Evolutionary conservation across 495 filamentous ascomycete genomes (phyloP).

Genomic region (Viridothelium virens): DNA sequence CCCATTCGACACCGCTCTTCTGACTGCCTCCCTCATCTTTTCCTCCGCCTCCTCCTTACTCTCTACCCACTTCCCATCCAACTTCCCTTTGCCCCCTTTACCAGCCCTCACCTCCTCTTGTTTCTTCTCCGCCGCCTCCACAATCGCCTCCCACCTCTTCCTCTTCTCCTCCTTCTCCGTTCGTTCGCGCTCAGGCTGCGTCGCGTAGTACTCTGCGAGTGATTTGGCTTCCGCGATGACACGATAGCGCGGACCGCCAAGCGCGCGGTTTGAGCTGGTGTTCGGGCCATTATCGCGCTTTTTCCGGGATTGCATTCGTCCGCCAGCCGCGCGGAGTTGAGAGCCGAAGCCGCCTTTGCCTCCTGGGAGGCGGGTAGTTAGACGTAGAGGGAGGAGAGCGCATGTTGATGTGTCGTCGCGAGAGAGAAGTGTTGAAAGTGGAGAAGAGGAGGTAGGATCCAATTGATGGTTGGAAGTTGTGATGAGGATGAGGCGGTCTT

Average conservation of each 20-base stretch:
- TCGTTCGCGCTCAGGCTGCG: constrained; percentile 94
- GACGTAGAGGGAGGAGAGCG: constrained; percentile 70
- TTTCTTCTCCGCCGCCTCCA: constrained; percentile 70
- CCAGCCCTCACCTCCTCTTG: constrained; percentile 71
- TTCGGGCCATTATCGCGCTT: constrained; percentile 52
- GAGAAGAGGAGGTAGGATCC: constrained; percentile 36
- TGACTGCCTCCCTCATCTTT: constrained; percentile 74
- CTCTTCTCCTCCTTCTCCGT: constrained; percentile 79
- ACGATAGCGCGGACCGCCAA: constrained; percentile 82
- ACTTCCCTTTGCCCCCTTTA: constrained; percentile 46
- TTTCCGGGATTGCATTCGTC: constrained; percentile 90
- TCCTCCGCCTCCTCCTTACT: constrained; percentile 79
- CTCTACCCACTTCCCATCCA: constrained; percentile 87
- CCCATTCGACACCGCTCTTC: constrained; percentile 63
- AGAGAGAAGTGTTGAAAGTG: constrained; percentile 49
- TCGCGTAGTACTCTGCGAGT: constrained; percentile 85
- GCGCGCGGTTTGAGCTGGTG: constrained; percentile 81
- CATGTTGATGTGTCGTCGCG: not conserved
- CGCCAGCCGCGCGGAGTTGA: constrained; percentile 90
- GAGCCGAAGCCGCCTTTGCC: constrained; percentile 98
- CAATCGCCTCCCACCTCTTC: constrained; percentile 73
- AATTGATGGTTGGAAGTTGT: constrained; percentile 73
- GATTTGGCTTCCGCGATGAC: constrained; percentile 93
- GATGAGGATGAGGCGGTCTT: constrained; percentile 61
- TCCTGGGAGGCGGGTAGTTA: constrained; percentile 66